phyloP scores from a whole-genome alignment of 1,284 basidiomycete species.

The Ceratobasidium sp. region DNA sequence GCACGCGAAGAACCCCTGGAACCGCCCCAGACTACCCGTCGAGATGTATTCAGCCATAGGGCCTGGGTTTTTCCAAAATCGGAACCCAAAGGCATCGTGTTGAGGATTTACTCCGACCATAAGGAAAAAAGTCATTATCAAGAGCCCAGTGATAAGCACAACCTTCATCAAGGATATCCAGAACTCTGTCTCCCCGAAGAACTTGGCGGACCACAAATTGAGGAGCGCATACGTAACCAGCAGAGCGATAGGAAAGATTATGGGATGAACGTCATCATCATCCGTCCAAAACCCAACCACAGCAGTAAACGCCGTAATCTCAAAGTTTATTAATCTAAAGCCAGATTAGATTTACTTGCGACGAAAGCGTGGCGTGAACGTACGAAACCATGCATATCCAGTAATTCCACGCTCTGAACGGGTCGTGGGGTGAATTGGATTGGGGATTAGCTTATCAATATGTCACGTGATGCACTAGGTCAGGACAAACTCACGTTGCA shows the following conservation, averaged over 20 bases:
- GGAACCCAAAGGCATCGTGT: slow-evolving; percentile 41
- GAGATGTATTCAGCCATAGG: slow-evolving; percentile 42
- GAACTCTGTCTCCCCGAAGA: slow-evolving; percentile 42
- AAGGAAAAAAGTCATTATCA: slow-evolving; percentile 44
- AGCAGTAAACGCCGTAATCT: slow-evolving; percentile 41
- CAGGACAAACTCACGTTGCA: slow-evolving; percentile 32
- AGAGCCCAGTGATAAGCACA: slow-evolving; percentile 39
- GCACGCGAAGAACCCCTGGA: slow-evolving; percentile 35
- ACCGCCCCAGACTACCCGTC: slow-evolving; percentile 27
- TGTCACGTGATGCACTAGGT: neutral
- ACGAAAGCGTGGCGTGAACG: neutral
- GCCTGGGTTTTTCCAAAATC: slow-evolving; percentile 42
- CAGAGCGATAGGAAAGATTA: slow-evolving; percentile 35
- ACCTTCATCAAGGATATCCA: slow-evolving; percentile 42
- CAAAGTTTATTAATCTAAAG: slow-evolving; percentile 36
- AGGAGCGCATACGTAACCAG: slow-evolving; percentile 36
- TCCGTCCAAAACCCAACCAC: slow-evolving; percentile 39
- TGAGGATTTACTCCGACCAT: slow-evolving; percentile 43
- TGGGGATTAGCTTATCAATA: slow-evolving; percentile 10
- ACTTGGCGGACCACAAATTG: slow-evolving; percentile 43
- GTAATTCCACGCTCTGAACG: slow-evolving; percentile 37
- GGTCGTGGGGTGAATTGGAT: too few relatives aligned
- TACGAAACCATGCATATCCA: slow-evolving; percentile 39
- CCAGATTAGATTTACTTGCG: slow-evolving; percentile 10
- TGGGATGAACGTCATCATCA: slow-evolving; percentile 28